A percentile compares a stretch with the other conserved stretches of the same genome.
Conservation (phyloP, 768 basidiomycete genomes). For the Leccinum barrowsii region DNA sequence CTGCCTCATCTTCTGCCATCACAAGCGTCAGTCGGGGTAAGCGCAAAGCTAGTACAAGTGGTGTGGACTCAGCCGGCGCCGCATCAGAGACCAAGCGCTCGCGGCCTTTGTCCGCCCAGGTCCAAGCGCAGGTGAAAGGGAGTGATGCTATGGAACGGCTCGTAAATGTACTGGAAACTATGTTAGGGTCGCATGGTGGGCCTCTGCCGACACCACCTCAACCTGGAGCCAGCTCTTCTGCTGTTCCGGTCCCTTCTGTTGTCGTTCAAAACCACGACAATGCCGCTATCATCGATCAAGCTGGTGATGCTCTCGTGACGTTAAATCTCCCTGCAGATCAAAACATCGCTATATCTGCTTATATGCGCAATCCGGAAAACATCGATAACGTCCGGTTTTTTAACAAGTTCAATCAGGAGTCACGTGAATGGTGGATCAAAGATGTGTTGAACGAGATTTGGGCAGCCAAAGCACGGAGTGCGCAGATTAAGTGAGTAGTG, state of each 20-base stretch:
- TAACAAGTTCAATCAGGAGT: neutral
- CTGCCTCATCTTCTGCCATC: neutral
- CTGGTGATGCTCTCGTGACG: neutral
- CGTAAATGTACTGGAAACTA: neutral
- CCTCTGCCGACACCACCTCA: too few species aligned
- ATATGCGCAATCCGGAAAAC: neutral
- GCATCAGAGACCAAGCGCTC: neutral
- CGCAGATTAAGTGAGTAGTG: neutral
- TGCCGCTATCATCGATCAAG: neutral
- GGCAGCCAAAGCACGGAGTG: neutral
- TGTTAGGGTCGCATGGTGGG: neutral
- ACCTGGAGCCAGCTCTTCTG: neutral
- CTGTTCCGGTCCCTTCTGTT: too few species aligned
- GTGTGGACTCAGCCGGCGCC: neutral
- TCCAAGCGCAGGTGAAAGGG: neutral
- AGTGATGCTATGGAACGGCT: neutral
- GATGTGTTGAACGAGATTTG: neutral
- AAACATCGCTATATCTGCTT: neutral
- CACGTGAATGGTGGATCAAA: neutral
- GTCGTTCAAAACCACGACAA: neutral
- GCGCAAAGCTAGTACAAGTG: neutral
- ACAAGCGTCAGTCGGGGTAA: neutral
- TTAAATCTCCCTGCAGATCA: neutral
- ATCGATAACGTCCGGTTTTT: neutral
- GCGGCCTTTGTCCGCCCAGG: neutral